Evolutionary conservation across 306 rosid species (phyloP), one percentile per base, ranked within the genome.

Genomic region (Abrus pulchellus): DNA sequence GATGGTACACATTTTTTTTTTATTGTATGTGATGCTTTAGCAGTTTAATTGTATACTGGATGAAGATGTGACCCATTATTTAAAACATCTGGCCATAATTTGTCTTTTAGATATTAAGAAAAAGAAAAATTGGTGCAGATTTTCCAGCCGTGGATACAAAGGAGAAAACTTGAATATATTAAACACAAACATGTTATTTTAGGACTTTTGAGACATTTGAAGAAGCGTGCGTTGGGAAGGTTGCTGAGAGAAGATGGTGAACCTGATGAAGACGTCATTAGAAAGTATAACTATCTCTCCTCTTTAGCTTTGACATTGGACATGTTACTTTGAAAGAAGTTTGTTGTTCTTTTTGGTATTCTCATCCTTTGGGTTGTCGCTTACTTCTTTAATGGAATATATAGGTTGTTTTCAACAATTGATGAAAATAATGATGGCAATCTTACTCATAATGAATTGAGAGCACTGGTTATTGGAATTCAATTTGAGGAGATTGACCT

Each of bases 121-220:
- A 40, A 36, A 62, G 14, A 14, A 47, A 74, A 72, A 38, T 12
- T 65, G 67, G 27, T 86, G 90, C 92, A 96, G 99, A 88, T 96
- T 63, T 84, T 86, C 83, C 99, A 96, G 83, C 99, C 98, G 53
- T 92, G 97, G 97, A 92, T 90, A 82, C 98, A 93, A 82, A 89
- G 44, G 71, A 86, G 99, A 80, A 90, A 89, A 68, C 65, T 96
- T 77, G 83, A 52, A 4, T 93, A 84, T 86, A 91, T 87, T 53
- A 90, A 79, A 74, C 97, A 86, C 84, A 96, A 86, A 66, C 97
- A 87, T 82, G 90, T 92, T 68, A 93, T 93, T 62, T 88, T 92
- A 54, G 97, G 93, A 75, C 68, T 96, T 72, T 62, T 93, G 69
- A 86, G 1, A 80, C 86, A 90, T 88, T 74, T 96, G 11, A 92